A percentile compares a stretch with the other conserved stretches of the same genome.
Conservation (phyloP, 306 rosid species). For the Purshia tridentata region DNA sequence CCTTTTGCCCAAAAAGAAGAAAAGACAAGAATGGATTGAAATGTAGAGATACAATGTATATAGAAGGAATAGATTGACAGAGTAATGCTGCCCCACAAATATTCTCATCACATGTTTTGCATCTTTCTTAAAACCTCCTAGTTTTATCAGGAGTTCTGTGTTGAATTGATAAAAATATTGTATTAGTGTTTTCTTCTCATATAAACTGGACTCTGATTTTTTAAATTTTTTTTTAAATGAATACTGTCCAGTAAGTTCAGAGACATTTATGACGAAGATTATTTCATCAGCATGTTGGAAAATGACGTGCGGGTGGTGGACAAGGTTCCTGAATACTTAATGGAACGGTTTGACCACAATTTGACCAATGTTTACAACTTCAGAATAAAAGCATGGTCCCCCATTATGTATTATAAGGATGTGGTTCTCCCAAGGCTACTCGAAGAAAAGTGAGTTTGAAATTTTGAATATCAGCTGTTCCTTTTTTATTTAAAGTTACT, state of each 20-base stretch:
- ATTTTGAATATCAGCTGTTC: slow-evolving; percentile 22
- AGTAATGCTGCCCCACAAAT: not conserved
- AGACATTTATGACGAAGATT: slow-evolving; percentile 87
- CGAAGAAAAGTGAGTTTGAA: slow-evolving; percentile 87
- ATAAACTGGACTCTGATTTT: slow-evolving; percentile 32
- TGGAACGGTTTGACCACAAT: slow-evolving; percentile 96
- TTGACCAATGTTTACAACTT: slow-evolving; percentile 91
- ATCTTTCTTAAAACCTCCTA: not conserved
- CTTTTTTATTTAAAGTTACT: not conserved
- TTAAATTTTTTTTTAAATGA: slow-evolving; percentile 8
- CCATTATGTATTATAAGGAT: slow-evolving; percentile 77
- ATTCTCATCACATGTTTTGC: not conserved
- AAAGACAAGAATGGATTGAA: not conserved
- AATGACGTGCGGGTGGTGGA: slow-evolving; percentile 83
- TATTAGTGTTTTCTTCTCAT: slow-evolving; percentile 17
- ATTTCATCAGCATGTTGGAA: slow-evolving; percentile 61
- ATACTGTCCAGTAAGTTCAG: slow-evolving; percentile 71
- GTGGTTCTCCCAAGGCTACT: slow-evolving; percentile 85
- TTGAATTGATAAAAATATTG: not conserved
- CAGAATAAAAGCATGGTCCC: slow-evolving; percentile 93
- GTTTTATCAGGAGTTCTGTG: slow-evolving; percentile 1
- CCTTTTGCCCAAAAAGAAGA: not conserved
- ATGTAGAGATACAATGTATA: not conserved
- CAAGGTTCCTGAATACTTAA: slow-evolving; percentile 75
- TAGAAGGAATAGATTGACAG: not conserved